Conservation (phyloP, 352 stramenopile species). For the Aphanomyces euteiches region DNA sequence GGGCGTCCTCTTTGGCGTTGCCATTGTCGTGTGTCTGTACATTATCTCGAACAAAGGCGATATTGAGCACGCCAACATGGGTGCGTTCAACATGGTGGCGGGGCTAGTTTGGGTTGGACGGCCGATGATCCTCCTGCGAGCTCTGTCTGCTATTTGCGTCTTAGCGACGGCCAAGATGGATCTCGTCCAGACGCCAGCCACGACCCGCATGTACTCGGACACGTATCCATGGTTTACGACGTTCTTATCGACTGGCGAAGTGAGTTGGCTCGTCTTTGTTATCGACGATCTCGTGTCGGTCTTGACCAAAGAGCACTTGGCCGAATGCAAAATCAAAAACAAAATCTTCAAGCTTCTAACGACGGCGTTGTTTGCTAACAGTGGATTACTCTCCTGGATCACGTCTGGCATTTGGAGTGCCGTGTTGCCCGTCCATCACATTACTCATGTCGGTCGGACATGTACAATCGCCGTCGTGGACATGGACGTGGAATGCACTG, state of each 20-base stretch:
- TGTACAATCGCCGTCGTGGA: slow-evolving; percentile 3
- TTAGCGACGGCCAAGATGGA: slow-evolving; percentile 3
- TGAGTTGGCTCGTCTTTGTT: slow-evolving; percentile 10
- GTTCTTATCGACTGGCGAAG: background rate
- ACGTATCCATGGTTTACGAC: slow-evolving; percentile 13
- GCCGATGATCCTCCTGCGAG: slow-evolving; percentile 16
- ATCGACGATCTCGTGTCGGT: slow-evolving; percentile 9
- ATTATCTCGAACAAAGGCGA: slow-evolving; percentile 5
- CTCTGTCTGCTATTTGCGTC: background rate
- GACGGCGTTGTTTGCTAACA: background rate
- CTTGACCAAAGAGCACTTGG: slow-evolving; percentile 9
- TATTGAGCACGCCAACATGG: slow-evolving; percentile 9
- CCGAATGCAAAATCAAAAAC: slow-evolving; percentile 17
- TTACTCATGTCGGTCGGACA: background rate
- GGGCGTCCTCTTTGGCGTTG: background rate
- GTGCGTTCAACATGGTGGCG: slow-evolving; percentile 9
- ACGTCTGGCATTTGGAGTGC: slow-evolving; percentile 4
- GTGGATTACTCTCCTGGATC: background rate
- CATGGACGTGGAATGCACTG: slow-evolving; percentile 7
- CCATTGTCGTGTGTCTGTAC: slow-evolving; percentile 2
- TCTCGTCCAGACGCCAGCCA: background rate
- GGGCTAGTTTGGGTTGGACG: slow-evolving; percentile 22
- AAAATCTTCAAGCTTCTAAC: background rate
- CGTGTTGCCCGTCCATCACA: background rate
- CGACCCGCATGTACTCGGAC: background rate